Base-by-base conservation (phyloP, 2,329 filamentous ascomycete species). In the Colletotrichum acutatum region DNA sequence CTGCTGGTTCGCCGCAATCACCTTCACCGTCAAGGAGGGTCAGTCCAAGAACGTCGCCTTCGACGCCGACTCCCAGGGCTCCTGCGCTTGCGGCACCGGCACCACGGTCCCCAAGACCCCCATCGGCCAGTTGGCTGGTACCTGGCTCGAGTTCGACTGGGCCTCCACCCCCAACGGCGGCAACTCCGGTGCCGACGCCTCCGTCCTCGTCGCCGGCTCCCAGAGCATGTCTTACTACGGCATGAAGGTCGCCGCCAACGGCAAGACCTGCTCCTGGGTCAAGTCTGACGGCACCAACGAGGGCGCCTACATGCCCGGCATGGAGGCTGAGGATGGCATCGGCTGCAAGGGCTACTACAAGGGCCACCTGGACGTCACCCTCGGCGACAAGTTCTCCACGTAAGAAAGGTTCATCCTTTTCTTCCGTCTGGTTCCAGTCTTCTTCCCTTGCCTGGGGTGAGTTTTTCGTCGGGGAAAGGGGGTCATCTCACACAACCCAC, bases 71-170 rank as follows among this genome's bases (percentile, higher is more conserved):
- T 82, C 83, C 66, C 87, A 89, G 82, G 86, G 86, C 70, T 84
- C 82, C 68, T 86, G 85, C 77, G 80, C 85, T 64, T 89, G 86
- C 80, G 78, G 79, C 34, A 49, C 76, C 5, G 79, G 79, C 68
- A 4, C 70, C 32, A 68, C 68, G 60, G 76, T 86, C 12, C 78
- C 81, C 46, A 74, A 74, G 72, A 87, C 84, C 67, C 1, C 5
- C 3, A 74, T 76, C 61, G 86, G 86, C 74, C 82, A 86, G 77
- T 85, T 80, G 70, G 82, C 83, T 63, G 80, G 81, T 74, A 83
- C 83, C 68, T 89, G 87, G 87, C 75, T 83, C 78, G 87, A 89
- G 82, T 86, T 84, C 66, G 87, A 89, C 80, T 84, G 85, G 59
- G 84, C 75, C 72, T 85, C 83, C 81, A 46, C 74, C 0, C 79